Conservation (phyloP, 345 rosid species). For the Pistacia atlantica region DNA sequence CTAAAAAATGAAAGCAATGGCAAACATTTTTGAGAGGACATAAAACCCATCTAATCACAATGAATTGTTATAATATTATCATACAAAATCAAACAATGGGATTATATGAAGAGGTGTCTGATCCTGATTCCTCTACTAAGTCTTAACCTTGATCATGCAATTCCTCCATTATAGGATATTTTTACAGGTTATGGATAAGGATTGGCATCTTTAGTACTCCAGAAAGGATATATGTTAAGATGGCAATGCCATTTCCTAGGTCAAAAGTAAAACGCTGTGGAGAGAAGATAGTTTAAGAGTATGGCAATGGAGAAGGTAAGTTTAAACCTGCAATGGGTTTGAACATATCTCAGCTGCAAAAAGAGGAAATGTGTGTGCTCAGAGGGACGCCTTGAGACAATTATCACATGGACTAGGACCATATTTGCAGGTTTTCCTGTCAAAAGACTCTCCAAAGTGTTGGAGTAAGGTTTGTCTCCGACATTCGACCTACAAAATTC, state of each 20-base stretch:
- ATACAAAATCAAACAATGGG: background rate
- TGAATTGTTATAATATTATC: background rate
- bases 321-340: background rate
- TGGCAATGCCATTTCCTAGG: background rate
- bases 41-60: background rate
- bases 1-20: background rate
- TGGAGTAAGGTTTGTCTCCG: constrained; percentile 72
- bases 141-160: background rate
- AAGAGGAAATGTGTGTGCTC: constrained; percentile 15
- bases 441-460: constrained; percentile 82
- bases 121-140: background rate
- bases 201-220: background rate
- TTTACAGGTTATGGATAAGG: background rate
- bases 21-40: too few species aligned
- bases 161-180: background rate
- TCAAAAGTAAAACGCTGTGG: background rate
- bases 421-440: constrained; percentile 54
- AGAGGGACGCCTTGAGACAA: constrained; percentile 54
- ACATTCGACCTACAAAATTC: constrained; percentile 59
- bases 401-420: constrained; percentile 79
- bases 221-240: background rate
- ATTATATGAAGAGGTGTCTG: background rate
- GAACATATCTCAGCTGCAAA: constrained; percentile 17
- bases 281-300: background rate
- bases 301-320: background rate